Percentiles rank a stretch among this genome's conserved stretches.
Conservation (phyloP, 148 eudicot genomes). For the Gaultheria prostrata region DNA sequence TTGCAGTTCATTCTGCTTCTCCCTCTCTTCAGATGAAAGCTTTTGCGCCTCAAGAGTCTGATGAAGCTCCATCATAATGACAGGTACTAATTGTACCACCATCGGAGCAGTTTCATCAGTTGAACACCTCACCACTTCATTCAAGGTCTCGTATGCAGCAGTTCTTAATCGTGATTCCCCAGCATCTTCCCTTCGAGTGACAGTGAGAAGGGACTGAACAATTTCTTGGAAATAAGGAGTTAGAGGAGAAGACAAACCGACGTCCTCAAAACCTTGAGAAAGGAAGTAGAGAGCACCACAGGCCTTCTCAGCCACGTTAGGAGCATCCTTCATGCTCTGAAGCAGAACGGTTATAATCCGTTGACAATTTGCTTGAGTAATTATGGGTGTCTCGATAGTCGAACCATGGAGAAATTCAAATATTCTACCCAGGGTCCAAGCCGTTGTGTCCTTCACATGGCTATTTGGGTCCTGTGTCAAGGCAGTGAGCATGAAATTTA, state of each 20-base stretch:
- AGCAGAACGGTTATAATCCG: conserved; percentile 78
- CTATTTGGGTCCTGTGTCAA: conserved; percentile 81
- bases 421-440: conserved; percentile 94
- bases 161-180: conserved; percentile 79
- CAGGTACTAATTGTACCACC: conserved; percentile 74
- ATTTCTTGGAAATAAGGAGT: conserved; percentile 86
- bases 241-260: conserved; percentile 65
- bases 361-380: conserved; percentile 76
- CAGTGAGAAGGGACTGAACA: conserved; percentile 78
- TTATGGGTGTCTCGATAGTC: conserved; percentile 58
- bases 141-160: conserved; percentile 90
- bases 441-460: conserved; percentile 96
- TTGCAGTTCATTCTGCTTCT: conserved; percentile 81
- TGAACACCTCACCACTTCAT: conserved; percentile 93
- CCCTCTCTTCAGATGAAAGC: conserved; percentile 72
- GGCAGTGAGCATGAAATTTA: conserved; percentile 84
- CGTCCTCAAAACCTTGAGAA: conserved; percentile 88
- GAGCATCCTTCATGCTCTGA: conserved; percentile 86
- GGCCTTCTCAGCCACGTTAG: conserved; percentile 94
- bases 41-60: conserved; percentile 75
- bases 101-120: conserved; percentile 86
- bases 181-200: conserved; percentile 84
- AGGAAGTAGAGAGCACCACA: conserved; percentile 97
- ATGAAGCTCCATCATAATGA: conserved; percentile 90
- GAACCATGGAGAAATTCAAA: conserved; percentile 90